Conservation (phyloP, 2,329 filamentous ascomycete species). For the Penicillium sumatraense region DNA sequence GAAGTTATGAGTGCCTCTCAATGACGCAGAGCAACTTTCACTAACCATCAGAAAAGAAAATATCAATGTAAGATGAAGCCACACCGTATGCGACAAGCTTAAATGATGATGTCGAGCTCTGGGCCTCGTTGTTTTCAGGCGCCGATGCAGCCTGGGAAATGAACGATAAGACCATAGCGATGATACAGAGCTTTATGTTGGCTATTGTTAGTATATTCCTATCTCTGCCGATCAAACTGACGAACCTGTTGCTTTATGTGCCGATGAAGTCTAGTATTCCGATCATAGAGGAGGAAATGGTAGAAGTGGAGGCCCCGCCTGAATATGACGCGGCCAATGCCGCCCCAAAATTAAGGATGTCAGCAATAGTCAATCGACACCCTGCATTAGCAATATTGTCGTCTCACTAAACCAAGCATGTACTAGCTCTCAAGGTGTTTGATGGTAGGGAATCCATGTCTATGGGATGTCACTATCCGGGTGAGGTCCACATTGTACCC, state of each 20-base stretch:
- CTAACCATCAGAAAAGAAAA: slow-evolving; percentile 26
- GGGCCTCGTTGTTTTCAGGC: slow-evolving; percentile 4
- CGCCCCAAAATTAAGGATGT: background rate
- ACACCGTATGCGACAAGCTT: slow-evolving; percentile 21
- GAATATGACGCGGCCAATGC: background rate
- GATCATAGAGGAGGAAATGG: background rate
- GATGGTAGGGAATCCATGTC: background rate
- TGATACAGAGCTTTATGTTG: slow-evolving; percentile 14
- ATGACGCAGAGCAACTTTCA: background rate
- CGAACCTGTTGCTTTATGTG: background rate
- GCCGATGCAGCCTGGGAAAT: slow-evolving; percentile 7
- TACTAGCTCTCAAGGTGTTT: background rate
- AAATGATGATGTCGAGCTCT: slow-evolving; percentile 22
- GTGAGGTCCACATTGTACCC: background rate
- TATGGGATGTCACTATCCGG: background rate
- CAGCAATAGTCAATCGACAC: background rate
- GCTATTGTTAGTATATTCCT: background rate
- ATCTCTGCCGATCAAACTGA: too few species aligned
- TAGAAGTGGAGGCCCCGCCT: background rate
- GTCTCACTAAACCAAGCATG: background rate
- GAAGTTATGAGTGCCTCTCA: background rate
- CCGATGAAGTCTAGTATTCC: too few species aligned
- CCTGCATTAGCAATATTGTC: background rate
- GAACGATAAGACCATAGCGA: slow-evolving; percentile 10
- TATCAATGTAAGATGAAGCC: background rate